phyloP scores from a whole-genome alignment of 495 filamentous ascomycete genomes.

The Umbilicaria muhlenbergii region DNA sequence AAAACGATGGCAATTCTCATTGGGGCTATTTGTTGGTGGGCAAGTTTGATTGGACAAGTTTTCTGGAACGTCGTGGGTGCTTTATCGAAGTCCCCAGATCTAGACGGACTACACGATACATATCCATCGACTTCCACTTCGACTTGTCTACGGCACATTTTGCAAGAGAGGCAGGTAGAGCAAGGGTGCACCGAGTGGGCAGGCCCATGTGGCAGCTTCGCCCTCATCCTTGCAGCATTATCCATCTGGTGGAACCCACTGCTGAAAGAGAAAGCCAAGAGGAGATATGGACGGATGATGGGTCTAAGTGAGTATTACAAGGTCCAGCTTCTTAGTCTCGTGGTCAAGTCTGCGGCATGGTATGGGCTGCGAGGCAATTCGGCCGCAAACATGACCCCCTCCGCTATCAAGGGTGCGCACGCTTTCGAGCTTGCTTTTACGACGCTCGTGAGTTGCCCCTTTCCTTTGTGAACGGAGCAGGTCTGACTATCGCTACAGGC shows the following conservation, averaged over 20 bases:
- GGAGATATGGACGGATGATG: constrained; percentile 43
- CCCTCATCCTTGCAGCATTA: constrained; percentile 35
- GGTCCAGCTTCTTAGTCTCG: constrained; percentile 45
- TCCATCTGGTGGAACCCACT: constrained; percentile 68
- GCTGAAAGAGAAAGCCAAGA: constrained; percentile 45
- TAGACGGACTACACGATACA: constrained; percentile 5
- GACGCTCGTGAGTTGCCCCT: constrained; percentile 31
- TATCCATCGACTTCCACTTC: constrained; percentile 8
- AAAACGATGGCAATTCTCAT: constrained; percentile 28
- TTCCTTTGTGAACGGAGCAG: not conserved
- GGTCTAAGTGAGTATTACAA: constrained; percentile 56
- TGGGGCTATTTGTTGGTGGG: constrained; percentile 10
- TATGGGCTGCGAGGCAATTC: constrained; percentile 31
- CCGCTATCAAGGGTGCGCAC: constrained; percentile 35
- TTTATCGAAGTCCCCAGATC: constrained; percentile 8
- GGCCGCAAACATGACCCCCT: constrained; percentile 25
- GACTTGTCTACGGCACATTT: constrained; percentile 18
- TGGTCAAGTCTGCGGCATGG: constrained; percentile 38
- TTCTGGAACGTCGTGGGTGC: constrained; percentile 25
- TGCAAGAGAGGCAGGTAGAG: constrained; percentile 12
- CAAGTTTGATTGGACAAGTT: constrained; percentile 23
- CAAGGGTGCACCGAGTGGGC: constrained; percentile 19
- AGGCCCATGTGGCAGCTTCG: constrained; percentile 25
- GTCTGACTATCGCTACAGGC: constrained; percentile 15
- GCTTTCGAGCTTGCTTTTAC: constrained; percentile 37